Evolutionary conservation across 257 asterid species (phyloP).

Genomic region (Ajuga chamaepitys): DNA sequence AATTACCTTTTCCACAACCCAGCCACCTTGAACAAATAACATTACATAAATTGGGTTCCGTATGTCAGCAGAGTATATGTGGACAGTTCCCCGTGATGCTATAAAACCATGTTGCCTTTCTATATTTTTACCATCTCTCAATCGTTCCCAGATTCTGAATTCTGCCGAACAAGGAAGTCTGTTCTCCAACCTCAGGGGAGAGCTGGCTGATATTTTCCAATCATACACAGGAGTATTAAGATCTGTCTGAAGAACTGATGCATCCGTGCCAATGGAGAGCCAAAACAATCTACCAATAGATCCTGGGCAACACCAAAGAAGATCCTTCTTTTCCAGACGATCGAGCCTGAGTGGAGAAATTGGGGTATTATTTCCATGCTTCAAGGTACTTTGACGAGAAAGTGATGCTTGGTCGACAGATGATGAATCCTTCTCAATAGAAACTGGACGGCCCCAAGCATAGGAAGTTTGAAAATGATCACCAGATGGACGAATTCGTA

Average conservation of each 20-base stretch:
- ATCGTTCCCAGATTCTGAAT: slow-evolving; percentile 66
- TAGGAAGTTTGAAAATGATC: slow-evolving; percentile 50
- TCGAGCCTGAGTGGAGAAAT: slow-evolving; percentile 66
- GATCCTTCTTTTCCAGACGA: slow-evolving; percentile 86
- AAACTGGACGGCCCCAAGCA: slow-evolving; percentile 83
- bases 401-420: slow-evolving; percentile 55
- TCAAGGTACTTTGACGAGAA: slow-evolving; percentile 63
- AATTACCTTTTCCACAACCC: slow-evolving; percentile 93
- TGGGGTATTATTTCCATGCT: slow-evolving; percentile 41
- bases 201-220: slow-evolving; percentile 86
- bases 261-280: slow-evolving; percentile 85
- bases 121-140: slow-evolving; percentile 63
- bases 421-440: slow-evolving; percentile 65
- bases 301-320: slow-evolving; percentile 80
- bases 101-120: slow-evolving; percentile 76
- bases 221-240: slow-evolving; percentile 85
- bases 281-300: slow-evolving; percentile 66
- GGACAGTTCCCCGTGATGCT: slow-evolving; percentile 72
- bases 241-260: slow-evolving; percentile 89
- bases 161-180: slow-evolving; percentile 92
- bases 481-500: slow-evolving; percentile 75
- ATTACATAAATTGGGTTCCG: slow-evolving; percentile 71
- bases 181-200: slow-evolving; percentile 91
- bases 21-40: slow-evolving; percentile 78
- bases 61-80: slow-evolving; percentile 80